Percentiles rank a stretch among this genome's conserved stretches.
phyloP scores from a whole-genome alignment of 1,284 basidiomycete species.

The Neotropicomus parvogracilis region DNA sequence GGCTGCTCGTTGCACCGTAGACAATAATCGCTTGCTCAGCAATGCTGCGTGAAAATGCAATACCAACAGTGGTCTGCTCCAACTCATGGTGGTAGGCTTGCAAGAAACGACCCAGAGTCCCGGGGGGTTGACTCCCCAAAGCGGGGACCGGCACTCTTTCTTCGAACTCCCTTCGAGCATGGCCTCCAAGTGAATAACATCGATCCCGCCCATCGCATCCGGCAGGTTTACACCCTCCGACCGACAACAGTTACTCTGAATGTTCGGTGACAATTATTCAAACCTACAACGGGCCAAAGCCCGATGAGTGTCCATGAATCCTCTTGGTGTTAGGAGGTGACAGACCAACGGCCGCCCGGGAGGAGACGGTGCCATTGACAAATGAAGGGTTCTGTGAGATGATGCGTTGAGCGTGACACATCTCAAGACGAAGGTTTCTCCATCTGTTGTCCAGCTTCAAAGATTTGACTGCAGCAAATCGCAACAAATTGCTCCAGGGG shows the following conservation, averaged over 20 bases:
- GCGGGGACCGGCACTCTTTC: slow-evolving; percentile 42
- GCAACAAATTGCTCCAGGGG: slow-evolving; percentile 35
- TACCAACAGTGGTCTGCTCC: slow-evolving; percentile 18
- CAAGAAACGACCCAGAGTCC: slow-evolving; percentile 25
- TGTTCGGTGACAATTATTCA: background rate
- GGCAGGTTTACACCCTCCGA: slow-evolving; percentile 50
- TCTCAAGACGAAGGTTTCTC: slow-evolving; percentile 36
- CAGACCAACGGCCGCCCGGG: slow-evolving; percentile 24
- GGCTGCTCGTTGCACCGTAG: background rate
- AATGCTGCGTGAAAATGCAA: slow-evolving; percentile 10
- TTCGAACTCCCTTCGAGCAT: slow-evolving; percentile 53
- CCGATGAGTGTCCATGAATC: slow-evolving; percentile 15
- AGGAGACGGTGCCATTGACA: slow-evolving; percentile 23
- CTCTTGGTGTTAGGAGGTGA: slow-evolving; percentile 20
- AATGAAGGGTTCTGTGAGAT: slow-evolving; percentile 20
- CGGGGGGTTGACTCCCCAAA: slow-evolving; percentile 38
- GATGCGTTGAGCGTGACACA: slow-evolving; percentile 38
- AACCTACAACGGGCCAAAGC: slow-evolving; percentile 21
- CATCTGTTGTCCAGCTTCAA: slow-evolving; percentile 53
- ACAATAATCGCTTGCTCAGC: slow-evolving; percentile 16
- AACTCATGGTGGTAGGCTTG: slow-evolving; percentile 15
- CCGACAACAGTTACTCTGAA: slow-evolving; percentile 16
- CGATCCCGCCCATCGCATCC: slow-evolving; percentile 55
- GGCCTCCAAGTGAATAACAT: slow-evolving; percentile 35
- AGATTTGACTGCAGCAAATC: slow-evolving; percentile 38